Base-by-base conservation (phyloP, 768 basidiomycete species). In the Tricholoma matsutake region DNA sequence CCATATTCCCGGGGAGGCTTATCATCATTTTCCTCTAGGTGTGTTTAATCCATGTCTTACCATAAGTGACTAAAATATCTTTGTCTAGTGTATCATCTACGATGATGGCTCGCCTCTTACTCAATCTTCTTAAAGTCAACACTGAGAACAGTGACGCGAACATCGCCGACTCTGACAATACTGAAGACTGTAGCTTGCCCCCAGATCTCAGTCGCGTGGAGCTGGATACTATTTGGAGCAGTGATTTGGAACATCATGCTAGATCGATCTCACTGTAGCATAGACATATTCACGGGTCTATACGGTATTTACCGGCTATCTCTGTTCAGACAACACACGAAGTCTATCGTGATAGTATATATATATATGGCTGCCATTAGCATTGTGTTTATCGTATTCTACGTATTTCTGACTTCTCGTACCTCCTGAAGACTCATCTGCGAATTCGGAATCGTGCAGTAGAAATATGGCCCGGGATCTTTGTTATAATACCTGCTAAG, bases 51-150 rank as follows among this genome's bases (percentile, higher is more conserved):
- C 31, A 8, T 16, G 1, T 31, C 6, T 9, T 9, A 9, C 16
- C 14, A 31, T 4, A 8, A 25, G 43, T 34, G 8, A 8, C 18
- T 32, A 3, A 29, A 47, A 32, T 4, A 1, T 43, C 29, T 18
- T 35, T 16, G 20, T 20, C 4, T 22, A 63, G 63, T 3, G 34
- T 58, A 39, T 61, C 63, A 7, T 37, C 9, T 28, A 58, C 56
- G 35, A 64, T 64, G 63, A 61, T 64, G 57, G 61, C 57, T 8
- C 63, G 60, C 22, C 53, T 64, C 11, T 61, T 61, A 54, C 53
- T 64, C 20, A 64, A 64, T 37, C 60, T 64, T 25, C 57, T 58
- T 6, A 35, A 64, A 58, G 35, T 56, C 20, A 22, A 16, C 5
- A 28, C 35, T 32, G 32, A 29, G 25, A 25, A 7, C 45, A 25